phyloP scores from a whole-genome alignment of 2,329 filamentous ascomycete species.

The Clarireedia paspali region DNA sequence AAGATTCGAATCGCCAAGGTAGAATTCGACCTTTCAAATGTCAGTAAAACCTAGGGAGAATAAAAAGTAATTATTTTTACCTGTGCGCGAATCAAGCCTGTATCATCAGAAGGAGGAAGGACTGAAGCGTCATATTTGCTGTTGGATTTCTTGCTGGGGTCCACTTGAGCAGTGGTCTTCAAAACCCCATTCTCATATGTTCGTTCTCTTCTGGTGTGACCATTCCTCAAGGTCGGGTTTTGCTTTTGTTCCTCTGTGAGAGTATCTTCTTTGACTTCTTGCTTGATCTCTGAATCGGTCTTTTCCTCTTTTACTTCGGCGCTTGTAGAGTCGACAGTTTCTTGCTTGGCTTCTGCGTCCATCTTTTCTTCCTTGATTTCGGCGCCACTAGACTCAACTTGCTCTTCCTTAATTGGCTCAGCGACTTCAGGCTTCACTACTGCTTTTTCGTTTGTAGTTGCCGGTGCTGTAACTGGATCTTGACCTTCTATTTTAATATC shows the following conservation, averaged over 20 bases:
- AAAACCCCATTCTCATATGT: slow-evolving; percentile 19
- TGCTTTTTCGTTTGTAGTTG: slow-evolving; percentile 17
- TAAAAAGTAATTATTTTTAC: slow-evolving; percentile 31
- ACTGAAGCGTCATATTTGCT: slow-evolving; percentile 50
- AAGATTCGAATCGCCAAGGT: slow-evolving; percentile 89
- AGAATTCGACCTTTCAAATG: slow-evolving; percentile 72
- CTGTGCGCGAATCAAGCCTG: slow-evolving; percentile 59
- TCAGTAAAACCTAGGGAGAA: slow-evolving; percentile 4
- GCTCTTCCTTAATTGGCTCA: slow-evolving; percentile 13
- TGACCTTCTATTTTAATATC: slow-evolving; percentile 9
- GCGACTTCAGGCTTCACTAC: slow-evolving; percentile 13
- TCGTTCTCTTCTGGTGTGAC: slow-evolving; percentile 8
- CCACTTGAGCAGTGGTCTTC: slow-evolving; percentile 21
- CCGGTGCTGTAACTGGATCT: slow-evolving; percentile 13
- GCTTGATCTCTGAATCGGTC: not conserved
- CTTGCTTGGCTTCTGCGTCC: slow-evolving; percentile 6
- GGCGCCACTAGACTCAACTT: not conserved
- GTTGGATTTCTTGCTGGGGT: slow-evolving; percentile 33
- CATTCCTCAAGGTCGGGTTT: not conserved
- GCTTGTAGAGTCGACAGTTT: not conserved
- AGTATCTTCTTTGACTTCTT: slow-evolving; percentile 6
- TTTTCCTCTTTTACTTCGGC: slow-evolving; percentile 5
- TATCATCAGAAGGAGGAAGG: slow-evolving; percentile 51
- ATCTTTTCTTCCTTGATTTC: slow-evolving; percentile 14
- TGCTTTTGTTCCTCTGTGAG: not conserved